A percentile compares a stretch with the other conserved stretches of the same genome.
Evolutionary conservation across 78 protist genomes (phyloP).

Genomic region (Dictyostelium intermedium): DNA sequence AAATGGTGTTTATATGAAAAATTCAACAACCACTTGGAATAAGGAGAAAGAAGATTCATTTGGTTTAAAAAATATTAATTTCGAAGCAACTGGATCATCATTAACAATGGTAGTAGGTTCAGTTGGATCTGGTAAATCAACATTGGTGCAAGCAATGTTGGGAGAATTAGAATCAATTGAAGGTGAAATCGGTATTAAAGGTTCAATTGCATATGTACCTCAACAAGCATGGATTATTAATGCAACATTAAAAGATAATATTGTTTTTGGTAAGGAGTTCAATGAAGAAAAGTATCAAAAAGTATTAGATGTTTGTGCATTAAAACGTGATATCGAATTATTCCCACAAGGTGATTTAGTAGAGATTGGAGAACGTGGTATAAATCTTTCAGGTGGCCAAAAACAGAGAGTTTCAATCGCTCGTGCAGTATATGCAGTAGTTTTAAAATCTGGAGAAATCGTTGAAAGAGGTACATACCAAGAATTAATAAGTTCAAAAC

Average conservation of each 20-base stretch:
- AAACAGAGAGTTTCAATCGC: slow-evolving; percentile 96
- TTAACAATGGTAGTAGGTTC: slow-evolving; percentile 88
- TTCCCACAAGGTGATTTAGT: slow-evolving; percentile 92
- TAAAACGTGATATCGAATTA: slow-evolving; percentile 82
- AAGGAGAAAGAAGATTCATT: slow-evolving; percentile 3
- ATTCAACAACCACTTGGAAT: slow-evolving; percentile 29
- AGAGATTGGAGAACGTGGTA: slow-evolving; percentile 95
- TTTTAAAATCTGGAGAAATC: slow-evolving; percentile 81
- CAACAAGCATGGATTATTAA: slow-evolving; percentile 95
- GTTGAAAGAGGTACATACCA: slow-evolving; percentile 72
- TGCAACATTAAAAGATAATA: slow-evolving; percentile 93
- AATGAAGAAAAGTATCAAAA: slow-evolving; percentile 60
- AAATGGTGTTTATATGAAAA: slow-evolving; percentile 26
- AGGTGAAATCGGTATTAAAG: slow-evolving; percentile 19
- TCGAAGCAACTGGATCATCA: neutral
- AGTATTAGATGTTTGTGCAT: slow-evolving; percentile 88
- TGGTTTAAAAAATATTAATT: slow-evolving; percentile 33
- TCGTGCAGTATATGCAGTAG: slow-evolving; percentile 83
- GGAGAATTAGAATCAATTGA: slow-evolving; percentile 75
- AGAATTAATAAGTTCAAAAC: neutral
- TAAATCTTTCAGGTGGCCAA: slow-evolving; percentile 97
- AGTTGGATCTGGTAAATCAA: slow-evolving; percentile 94
- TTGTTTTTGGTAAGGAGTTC: slow-evolving; percentile 84
- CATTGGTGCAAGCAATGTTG: slow-evolving; percentile 84
- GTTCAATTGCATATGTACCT: slow-evolving; percentile 88